Evolutionary conservation across 202 grass and related monocot genomes (phyloP).

Genomic region (Elaeis oleifera): DNA sequence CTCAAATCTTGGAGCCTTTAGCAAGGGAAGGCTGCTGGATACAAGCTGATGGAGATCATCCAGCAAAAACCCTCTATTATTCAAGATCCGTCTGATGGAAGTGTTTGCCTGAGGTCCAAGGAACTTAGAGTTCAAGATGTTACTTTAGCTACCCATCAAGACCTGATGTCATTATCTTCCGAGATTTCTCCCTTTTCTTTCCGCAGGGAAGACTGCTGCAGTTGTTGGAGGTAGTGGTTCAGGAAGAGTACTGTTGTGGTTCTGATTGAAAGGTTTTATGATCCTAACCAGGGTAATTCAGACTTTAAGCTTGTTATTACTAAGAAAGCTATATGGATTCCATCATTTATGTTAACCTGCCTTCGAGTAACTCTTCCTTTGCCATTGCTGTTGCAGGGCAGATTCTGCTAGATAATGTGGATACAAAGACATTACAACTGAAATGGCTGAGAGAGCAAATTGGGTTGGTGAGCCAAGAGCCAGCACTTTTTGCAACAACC

Average conservation of each 20-base stretch:
- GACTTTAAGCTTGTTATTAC: constrained; percentile 36
- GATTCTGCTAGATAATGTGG: constrained; percentile 95
- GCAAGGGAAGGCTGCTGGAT: constrained; percentile 92
- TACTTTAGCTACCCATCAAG: constrained; percentile 88
- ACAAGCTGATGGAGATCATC: constrained; percentile 86
- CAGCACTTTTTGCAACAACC: constrained; percentile 89
- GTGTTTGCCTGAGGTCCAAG: constrained; percentile 82
- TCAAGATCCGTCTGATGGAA: constrained; percentile 65
- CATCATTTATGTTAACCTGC: neutral
- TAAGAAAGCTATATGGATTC: neutral
- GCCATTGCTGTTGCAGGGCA: constrained; percentile 42
- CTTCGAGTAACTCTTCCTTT: constrained; percentile 22
- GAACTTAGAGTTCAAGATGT: constrained; percentile 98
- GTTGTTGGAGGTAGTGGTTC: constrained; percentile 97
- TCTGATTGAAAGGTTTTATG: constrained; percentile 98
- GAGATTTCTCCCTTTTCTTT: constrained; percentile 96
- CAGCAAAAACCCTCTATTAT: constrained; percentile 80
- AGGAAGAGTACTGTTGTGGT: constrained; percentile 90
- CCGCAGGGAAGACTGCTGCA: constrained; percentile 80
- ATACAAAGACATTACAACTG: constrained; percentile 84
- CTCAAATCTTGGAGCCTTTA: constrained; percentile 93
- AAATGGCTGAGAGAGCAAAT: constrained; percentile 95
- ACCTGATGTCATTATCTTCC: constrained; percentile 89
- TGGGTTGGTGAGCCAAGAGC: constrained; percentile 96
- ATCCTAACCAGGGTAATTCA: constrained; percentile 90